Conservation (phyloP, 192 early-diverging fungal genomes). For the Piromyces finnis region DNA sequence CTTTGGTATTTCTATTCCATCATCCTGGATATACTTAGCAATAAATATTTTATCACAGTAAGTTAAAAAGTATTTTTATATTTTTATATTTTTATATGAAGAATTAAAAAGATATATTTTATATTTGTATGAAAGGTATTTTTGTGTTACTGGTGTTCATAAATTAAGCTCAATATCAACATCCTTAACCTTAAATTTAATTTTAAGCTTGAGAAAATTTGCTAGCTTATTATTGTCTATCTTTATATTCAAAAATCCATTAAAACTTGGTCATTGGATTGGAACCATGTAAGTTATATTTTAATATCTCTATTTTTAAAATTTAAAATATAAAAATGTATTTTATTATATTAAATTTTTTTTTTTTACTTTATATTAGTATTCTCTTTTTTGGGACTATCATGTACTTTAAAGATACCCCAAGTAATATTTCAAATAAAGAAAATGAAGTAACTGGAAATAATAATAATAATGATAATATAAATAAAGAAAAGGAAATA, state of each 20-base stretch:
- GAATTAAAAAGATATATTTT: no score
- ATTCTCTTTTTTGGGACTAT: not conserved
- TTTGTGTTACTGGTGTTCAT: not conserved
- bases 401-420: not conserved
- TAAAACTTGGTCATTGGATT: not conserved
- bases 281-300: not conserved
- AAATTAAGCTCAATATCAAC: not conserved
- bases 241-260: not conserved
- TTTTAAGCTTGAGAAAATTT: not conserved
- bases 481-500: not conserved
- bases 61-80: no score
- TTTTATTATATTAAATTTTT: no score
- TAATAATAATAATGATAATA: not conserved
- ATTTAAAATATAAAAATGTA: no score
- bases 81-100: no score
- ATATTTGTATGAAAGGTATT: not conserved
- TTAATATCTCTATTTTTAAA: no score
- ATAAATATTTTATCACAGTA: not conserved
- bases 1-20: not conserved
- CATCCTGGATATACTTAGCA: not conserved
- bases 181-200: not conserved
- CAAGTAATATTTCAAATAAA: not conserved
- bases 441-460: not conserved
- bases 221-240: not conserved
- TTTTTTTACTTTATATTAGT: no score